phyloP scores from a whole-genome alignment of 768 basidiomycete species.

The Naganishia friedmannii region DNA sequence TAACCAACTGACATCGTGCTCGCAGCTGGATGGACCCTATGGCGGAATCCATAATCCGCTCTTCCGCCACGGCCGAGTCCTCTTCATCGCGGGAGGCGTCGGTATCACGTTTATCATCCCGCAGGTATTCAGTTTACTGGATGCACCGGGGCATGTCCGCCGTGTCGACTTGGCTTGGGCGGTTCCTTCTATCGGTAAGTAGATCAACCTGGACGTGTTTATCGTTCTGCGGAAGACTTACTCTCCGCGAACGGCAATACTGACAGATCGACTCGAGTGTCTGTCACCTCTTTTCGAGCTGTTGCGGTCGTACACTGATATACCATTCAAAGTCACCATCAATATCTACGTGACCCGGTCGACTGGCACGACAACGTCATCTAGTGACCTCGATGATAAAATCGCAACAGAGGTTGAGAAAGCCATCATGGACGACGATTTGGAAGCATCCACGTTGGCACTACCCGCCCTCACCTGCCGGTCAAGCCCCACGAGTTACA shows the following conservation, averaged over 20 bases:
- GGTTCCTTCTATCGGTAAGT: conserved; percentile 14
- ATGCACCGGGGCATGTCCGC: conserved; percentile 12
- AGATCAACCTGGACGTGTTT: background rate
- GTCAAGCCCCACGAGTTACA: background rate
- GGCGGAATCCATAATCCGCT: background rate
- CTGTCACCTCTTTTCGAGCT: conserved; percentile 5
- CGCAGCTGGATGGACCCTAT: conserved; percentile 15
- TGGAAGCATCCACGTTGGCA: background rate
- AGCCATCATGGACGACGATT: background rate
- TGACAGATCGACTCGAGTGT: conserved; percentile 16
- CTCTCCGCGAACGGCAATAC: background rate
- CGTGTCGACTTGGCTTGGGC: conserved; percentile 14
- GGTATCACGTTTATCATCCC: conserved; percentile 23
- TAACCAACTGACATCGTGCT: background rate
- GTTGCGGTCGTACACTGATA: background rate
- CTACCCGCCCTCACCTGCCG: conserved; percentile 1
- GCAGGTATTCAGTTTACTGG: background rate
- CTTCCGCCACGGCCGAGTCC: conserved; percentile 7
- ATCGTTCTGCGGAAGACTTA: background rate
- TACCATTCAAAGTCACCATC: conserved; percentile 10
- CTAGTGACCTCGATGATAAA: background rate
- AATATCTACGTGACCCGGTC: conserved; percentile 18
- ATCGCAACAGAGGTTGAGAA: background rate
- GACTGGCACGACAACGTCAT: background rate
- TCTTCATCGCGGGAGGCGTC: conserved; percentile 15